phyloP scores from a whole-genome alignment of 495 filamentous ascomycete genomes.

The Aspergillus affinis region DNA sequence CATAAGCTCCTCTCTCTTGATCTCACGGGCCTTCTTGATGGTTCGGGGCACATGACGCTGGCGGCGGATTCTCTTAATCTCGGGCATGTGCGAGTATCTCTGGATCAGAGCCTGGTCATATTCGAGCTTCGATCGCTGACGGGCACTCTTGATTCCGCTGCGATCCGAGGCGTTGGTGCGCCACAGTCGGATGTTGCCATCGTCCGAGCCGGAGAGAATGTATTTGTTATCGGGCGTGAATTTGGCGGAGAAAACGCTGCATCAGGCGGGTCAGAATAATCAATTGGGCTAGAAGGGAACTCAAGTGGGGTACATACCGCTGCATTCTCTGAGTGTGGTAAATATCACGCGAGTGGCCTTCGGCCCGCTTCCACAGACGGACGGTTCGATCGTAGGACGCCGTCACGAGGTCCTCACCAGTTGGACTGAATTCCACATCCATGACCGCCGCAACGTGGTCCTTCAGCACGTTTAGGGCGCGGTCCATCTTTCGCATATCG shows the following conservation, averaged over 20 bases:
- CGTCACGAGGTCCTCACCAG: slow-evolving; percentile 88
- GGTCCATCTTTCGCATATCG: slow-evolving; percentile 81
- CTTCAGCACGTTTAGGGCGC: slow-evolving; percentile 87
- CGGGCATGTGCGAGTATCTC: slow-evolving; percentile 92
- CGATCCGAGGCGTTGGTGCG: slow-evolving; percentile 82
- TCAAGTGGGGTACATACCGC: slow-evolving; percentile 39
- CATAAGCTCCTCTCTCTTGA: slow-evolving; percentile 86
- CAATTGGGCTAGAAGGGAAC: background rate
- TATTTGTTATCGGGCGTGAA: slow-evolving; percentile 90
- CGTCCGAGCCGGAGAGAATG: slow-evolving; percentile 81
- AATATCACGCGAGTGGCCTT: slow-evolving; percentile 84
- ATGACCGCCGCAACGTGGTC: slow-evolving; percentile 96
- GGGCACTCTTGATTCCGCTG: slow-evolving; percentile 78
- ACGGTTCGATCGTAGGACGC: slow-evolving; percentile 84
- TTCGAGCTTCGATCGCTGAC: slow-evolving; percentile 82
- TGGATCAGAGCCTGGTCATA: slow-evolving; percentile 84
- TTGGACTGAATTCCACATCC: slow-evolving; percentile 94
- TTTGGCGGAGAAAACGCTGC: slow-evolving; percentile 74
- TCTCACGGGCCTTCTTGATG: slow-evolving; percentile 96
- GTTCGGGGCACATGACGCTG: slow-evolving; percentile 91
- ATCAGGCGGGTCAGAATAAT: slow-evolving; percentile 5
- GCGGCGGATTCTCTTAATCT: slow-evolving; percentile 84
- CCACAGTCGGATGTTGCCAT: slow-evolving; percentile 94
- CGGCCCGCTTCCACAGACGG: slow-evolving; percentile 74
- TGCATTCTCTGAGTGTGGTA: slow-evolving; percentile 99